These are phyloP conservation scores for Bonnemaisonia californica DNA, from an alignment of 31 red algal species.

Conservation along the genomic window DNA sequence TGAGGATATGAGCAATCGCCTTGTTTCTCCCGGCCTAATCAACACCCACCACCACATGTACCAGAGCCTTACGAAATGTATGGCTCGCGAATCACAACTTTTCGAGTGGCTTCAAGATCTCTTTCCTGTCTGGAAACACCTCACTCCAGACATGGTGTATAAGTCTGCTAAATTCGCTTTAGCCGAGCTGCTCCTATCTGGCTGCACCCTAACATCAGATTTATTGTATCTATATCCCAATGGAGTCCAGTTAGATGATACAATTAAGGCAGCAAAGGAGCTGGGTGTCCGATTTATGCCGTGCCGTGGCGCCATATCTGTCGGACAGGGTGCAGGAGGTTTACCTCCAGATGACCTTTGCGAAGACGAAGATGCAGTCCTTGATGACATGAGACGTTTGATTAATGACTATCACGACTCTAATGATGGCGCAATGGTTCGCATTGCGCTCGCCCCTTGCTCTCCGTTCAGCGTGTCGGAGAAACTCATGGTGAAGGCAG, in stretches of 20 bases:
- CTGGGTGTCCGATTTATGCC: constrained; percentile 69
- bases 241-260: constrained; percentile 46
- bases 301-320: constrained; percentile 53
- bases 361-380: constrained; percentile 38
- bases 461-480: constrained; percentile 57
- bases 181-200: constrained; percentile 84
- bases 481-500: constrained; percentile 47
- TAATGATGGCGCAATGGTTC: constrained; percentile 62
- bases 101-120: constrained; percentile 86
- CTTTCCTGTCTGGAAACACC: constrained; percentile 74
- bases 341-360: constrained; percentile 55
- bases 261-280: constrained; percentile 54
- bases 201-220: constrained; percentile 67
- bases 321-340: constrained; percentile 49
- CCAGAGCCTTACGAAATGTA: constrained; percentile 81
- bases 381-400: constrained; percentile 43
- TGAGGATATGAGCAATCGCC: constrained; percentile 70
- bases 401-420: constrained; percentile 54
- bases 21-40: constrained; percentile 87
- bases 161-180: constrained; percentile 75
- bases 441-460: constrained; percentile 63
- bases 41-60: constrained; percentile 98
- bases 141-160: constrained; percentile 70
- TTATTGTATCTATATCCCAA: constrained; percentile 59
- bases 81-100: constrained; percentile 75